phyloP scores from a whole-genome alignment of 805 yeast species.

The Sugiyamaella lignohabitans region DNA sequence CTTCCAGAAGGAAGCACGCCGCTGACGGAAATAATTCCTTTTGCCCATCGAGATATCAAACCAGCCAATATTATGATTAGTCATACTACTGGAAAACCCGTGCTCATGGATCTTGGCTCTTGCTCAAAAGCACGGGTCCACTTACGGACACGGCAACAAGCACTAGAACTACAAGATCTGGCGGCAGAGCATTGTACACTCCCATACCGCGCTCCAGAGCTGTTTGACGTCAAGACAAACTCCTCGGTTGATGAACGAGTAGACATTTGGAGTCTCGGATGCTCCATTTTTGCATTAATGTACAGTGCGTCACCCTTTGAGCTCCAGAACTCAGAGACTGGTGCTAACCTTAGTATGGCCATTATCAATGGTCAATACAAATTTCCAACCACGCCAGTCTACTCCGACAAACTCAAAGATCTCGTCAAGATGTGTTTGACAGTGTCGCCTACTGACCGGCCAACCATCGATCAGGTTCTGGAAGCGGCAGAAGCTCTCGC shows the following conservation, averaged over 20 bases:
- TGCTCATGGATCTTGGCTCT: conserved; percentile 79
- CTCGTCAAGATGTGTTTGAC: conserved; percentile 56
- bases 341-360: conserved; percentile 75
- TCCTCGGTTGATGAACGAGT: conserved; percentile 61
- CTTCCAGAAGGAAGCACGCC: conserved; percentile 37
- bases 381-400: conserved; percentile 48
- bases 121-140: conserved; percentile 55
- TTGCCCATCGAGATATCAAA: conserved; percentile 80
- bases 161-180: conserved; percentile 68
- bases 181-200: conserved; percentile 81
- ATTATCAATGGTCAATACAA: conserved; percentile 59
- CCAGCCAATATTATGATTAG: conserved; percentile 85
- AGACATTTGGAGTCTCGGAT: conserved; percentile 91
- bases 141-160: conserved; percentile 57
- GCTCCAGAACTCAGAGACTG: conserved; percentile 68
- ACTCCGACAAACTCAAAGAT: conserved; percentile 49
- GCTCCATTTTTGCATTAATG: conserved; percentile 68
- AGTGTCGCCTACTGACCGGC: conserved; percentile 56
- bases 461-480: conserved; percentile 42
- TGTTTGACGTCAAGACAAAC: conserved; percentile 68
- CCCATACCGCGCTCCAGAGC: conserved; percentile 87
- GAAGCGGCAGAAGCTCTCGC: conserved; percentile 2
- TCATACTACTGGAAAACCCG: conserved; percentile 68
- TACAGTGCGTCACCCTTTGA: conserved; percentile 85
- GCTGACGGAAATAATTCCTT: conserved; percentile 53